Percentiles rank a stretch among this genome's conserved stretches.
Evolutionary conservation across 2,329 filamentous ascomycete genomes (phyloP).

Genomic region (Stagonosporopsis vannaccii): DNA sequence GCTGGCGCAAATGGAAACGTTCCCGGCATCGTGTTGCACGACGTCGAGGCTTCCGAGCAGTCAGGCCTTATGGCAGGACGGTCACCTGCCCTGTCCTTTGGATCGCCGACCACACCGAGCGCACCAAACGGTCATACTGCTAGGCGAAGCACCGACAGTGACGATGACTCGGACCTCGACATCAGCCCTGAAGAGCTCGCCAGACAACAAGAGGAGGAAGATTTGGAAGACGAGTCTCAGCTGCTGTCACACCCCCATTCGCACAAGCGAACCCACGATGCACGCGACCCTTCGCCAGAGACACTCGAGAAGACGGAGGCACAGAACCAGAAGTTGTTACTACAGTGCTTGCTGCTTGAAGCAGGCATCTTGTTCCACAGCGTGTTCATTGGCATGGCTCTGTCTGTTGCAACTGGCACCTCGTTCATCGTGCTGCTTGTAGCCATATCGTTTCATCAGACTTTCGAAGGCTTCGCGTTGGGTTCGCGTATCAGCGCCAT

Average conservation of each 20-base stretch:
- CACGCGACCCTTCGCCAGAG: conserved; percentile 23
- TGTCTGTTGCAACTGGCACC: conserved; percentile 71
- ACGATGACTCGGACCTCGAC: conserved; percentile 46
- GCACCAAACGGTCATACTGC: conserved; percentile 13
- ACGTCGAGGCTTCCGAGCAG: conserved; percentile 40
- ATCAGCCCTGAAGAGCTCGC: conserved; percentile 47
- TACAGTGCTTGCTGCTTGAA: conserved; percentile 78
- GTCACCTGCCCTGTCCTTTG: conserved; percentile 41
- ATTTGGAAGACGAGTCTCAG: conserved; percentile 42
- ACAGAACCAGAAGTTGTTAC: conserved; percentile 66
- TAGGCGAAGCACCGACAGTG: conserved; percentile 27
- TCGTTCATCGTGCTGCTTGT: conserved; percentile 72
- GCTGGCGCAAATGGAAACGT: conserved; percentile 33
- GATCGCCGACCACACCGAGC: conserved; percentile 32
- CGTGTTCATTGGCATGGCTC: conserved; percentile 76
- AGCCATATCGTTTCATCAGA: conserved; percentile 76
- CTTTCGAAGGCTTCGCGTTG: conserved; percentile 73
- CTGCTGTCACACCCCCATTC: conserved; percentile 36
- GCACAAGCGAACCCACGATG: conserved; percentile 26
- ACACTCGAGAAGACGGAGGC: conserved; percentile 47
- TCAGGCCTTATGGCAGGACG: conserved; percentile 41
- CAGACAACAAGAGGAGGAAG: conserved; percentile 31
- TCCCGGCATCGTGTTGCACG: conserved; percentile 42
- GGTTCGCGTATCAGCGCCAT: conserved; percentile 75
- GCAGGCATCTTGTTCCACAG: conserved; percentile 82